A percentile compares a stretch with the other conserved stretches of the same genome.
These are phyloP conservation scores for Irpex lacteus DNA, from an alignment of 1,284 basidiomycete genomes.

Conservation along the genomic window DNA sequence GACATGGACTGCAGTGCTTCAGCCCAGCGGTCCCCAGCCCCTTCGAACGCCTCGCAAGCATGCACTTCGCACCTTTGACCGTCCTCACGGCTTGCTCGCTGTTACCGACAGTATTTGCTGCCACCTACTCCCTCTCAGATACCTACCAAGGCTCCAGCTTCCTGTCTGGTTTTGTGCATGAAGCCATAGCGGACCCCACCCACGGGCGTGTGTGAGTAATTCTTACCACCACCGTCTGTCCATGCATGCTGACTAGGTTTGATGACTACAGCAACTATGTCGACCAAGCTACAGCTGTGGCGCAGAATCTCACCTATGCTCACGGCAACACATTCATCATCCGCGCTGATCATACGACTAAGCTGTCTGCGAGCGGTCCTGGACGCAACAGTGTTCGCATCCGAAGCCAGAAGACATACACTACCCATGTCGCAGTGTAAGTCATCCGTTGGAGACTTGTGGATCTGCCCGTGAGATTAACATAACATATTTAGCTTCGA, in stretches of 20 bases:
- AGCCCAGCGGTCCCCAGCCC: neutral
- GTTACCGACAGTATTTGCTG: conserved; percentile 22
- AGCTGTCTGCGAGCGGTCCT: conserved; percentile 41
- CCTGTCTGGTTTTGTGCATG: conserved; percentile 45
- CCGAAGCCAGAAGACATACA: conserved; percentile 48
- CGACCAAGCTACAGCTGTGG: conserved; percentile 30
- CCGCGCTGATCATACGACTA: conserved; percentile 49
- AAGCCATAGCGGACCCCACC: conserved; percentile 57
- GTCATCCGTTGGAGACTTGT: conserved; percentile 20
- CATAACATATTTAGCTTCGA: conserved; percentile 34
- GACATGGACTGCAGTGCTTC: neutral
- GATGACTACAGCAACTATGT: conserved; percentile 32
- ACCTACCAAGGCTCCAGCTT: conserved; percentile 49
- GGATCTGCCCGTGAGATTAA: neutral
- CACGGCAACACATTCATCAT: conserved; percentile 33
- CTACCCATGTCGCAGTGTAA: conserved; percentile 56
- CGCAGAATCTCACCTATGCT: conserved; percentile 32
- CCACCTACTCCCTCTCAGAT: conserved; percentile 42
- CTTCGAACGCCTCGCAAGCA: conserved; percentile 6
- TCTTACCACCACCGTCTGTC: neutral
- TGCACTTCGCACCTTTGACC: conserved; percentile 21
- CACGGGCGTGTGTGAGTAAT: conserved; percentile 57
- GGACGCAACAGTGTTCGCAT: conserved; percentile 63
- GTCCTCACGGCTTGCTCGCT: conserved; percentile 21
- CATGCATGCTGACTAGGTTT: neutral